Evolutionary conservation across 805 yeast species (phyloP), one percentile per base, ranked within the genome.

Genomic region (Candida ipomoeae): DNA sequence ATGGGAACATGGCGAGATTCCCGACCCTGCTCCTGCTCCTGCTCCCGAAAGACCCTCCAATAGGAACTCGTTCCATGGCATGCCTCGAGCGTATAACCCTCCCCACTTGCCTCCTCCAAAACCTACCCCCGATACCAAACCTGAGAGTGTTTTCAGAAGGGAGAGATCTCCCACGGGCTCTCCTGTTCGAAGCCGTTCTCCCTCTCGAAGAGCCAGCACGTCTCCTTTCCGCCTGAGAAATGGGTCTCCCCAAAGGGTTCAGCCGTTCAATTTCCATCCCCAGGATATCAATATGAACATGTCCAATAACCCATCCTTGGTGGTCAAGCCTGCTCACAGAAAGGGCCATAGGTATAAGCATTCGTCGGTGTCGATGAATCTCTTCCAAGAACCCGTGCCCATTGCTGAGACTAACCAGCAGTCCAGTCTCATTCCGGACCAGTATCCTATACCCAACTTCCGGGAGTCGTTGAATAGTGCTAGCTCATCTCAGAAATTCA

Each of bases 261-360:
- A 58, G 51, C 91, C 91, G 1, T 86, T 86, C 72, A 83, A 83
- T 59, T 86, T 85, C 71, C 75, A 80, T 55, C 78, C 86, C 7
- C 78, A 80, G 52, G 78, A 71, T 54, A 65, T 69, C 59, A 42
- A 44, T 7, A 20, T 51, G 17, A 43, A 40, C 21, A 60, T 70
- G 63, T 44, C 49, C 15, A 49, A 47, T 36, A 43, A 48, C 21
- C 55, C 49, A 40, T 44, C 52, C 10, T 51, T 55, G 11, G 63
- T 58, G 48, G 64, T 68, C 31, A 78, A 71, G 60, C 81, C 89
- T 0, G 83, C 87, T 0, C 88, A 83, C 60, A 83, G 99, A 74
- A 83, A 91, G 58, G 99, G 99, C 6, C 99, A 92, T 67, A 80
- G 92, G 58, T 92, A 92, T 65, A 92, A 92, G 65, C 98, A 92